Evolutionary conservation across 1,284 basidiomycete genomes (phyloP).

Genomic region (Inonotus obliquus): DNA sequence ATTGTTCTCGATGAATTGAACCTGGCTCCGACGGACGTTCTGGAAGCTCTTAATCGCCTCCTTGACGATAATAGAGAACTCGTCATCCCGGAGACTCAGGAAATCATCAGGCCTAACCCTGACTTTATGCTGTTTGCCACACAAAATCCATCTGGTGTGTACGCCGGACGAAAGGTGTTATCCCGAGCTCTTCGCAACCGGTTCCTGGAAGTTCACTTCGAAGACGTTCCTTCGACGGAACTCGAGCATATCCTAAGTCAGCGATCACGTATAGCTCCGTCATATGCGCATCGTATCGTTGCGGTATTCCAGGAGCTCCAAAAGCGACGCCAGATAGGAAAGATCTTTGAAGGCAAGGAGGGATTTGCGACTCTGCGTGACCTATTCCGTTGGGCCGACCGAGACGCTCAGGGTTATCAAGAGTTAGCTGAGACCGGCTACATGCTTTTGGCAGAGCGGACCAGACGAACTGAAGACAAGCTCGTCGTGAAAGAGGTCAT

Average conservation of each 20-base stretch:
- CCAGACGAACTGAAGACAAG: constrained; percentile 84
- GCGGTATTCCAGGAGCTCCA: constrained; percentile 92
- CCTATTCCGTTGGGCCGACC: constrained; percentile 94
- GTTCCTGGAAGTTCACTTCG: constrained; percentile 98
- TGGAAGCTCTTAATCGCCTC: constrained; percentile 95
- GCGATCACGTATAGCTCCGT: constrained; percentile 86
- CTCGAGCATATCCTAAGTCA: constrained; percentile 91
- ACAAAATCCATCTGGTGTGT: constrained; percentile 97
- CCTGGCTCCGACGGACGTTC: constrained; percentile 94
- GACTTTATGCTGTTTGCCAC: constrained; percentile 99
- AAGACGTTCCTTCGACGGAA: constrained; percentile 93
- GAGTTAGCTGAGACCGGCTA: constrained; percentile 96
- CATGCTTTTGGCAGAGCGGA: constrained; percentile 94
- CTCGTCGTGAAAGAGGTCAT: constrained; percentile 88
- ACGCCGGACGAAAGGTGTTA: constrained; percentile 92
- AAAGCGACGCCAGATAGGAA: constrained; percentile 82
- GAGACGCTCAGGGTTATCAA: constrained; percentile 86
- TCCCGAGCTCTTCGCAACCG: constrained; percentile 97
- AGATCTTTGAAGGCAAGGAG: constrained; percentile 97
- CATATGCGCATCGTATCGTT: constrained; percentile 90
- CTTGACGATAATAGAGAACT: constrained; percentile 98
- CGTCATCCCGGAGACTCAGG: constrained; percentile 94
- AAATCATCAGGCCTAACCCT: constrained; percentile 90
- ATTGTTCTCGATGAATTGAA: constrained; percentile 98
- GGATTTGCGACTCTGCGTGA: constrained; percentile 97